Percentiles rank a stretch among this genome's conserved stretches.
Conservation (phyloP, 108 stramenopile species). For the Fistulifera pelliculosa region DNA sequence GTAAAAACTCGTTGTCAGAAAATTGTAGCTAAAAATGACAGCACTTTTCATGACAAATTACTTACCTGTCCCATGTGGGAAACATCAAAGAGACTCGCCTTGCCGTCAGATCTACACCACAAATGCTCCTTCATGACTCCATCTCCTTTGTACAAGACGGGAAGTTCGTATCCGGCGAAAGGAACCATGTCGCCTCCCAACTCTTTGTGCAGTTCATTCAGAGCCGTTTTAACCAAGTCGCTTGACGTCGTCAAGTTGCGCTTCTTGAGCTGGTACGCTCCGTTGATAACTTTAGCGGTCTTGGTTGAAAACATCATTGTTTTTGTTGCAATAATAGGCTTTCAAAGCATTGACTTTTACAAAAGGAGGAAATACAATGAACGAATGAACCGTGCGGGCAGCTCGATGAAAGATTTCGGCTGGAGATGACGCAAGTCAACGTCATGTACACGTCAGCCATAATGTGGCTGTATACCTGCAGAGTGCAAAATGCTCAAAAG, state of each 20-base stretch:
- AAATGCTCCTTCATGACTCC: conserved; percentile 95
- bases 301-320: too few relatives aligned
- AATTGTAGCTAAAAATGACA: neutral
- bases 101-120: conserved; percentile 79
- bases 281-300: too few relatives aligned
- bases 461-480: too few relatives aligned
- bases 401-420: too few relatives aligned
- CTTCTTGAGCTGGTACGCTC: too few relatives aligned
- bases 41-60: neutral
- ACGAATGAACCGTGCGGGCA: too few relatives aligned
- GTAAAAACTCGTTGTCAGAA: neutral
- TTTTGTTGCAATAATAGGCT: too few relatives aligned
- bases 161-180: conserved; percentile 97
- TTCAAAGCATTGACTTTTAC: too few relatives aligned
- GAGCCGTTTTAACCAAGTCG: conserved; percentile 73
- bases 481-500: too few relatives aligned
- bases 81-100: conserved; percentile 92
- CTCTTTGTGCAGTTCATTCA: conserved; percentile 66
- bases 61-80: conserved; percentile 98
- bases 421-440: too few relatives aligned
- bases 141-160: conserved; percentile 89
- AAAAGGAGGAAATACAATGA: too few relatives aligned
- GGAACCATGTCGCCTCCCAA: conserved; percentile 97
- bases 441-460: too few relatives aligned
- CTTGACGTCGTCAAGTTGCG: conserved; percentile 7